Evolutionary conservation across 305 asterid genomes (phyloP).

Genomic region (Fraxinus paxiana): DNA sequence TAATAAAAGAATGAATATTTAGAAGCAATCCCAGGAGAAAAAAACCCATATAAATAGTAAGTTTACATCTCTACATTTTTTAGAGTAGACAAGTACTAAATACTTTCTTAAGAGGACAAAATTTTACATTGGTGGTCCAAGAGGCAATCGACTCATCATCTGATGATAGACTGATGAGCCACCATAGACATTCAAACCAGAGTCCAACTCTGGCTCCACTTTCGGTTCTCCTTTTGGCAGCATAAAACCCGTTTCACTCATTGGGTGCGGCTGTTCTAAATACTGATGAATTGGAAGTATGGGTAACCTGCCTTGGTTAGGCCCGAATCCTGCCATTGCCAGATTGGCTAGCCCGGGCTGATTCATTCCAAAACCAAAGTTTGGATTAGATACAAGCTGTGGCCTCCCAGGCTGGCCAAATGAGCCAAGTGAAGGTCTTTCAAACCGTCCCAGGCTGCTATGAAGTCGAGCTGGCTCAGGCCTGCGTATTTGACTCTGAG

Average conservation of each 20-base stretch:
- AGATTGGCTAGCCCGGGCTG: conserved; percentile 39
- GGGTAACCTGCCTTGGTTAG: conserved; percentile 38
- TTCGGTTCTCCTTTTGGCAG: conserved; percentile 60
- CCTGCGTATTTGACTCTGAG: conserved; percentile 40
- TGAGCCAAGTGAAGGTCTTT: conserved; percentile 43
- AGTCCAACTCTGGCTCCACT: conserved; percentile 50
- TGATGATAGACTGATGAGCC: conserved; percentile 48
- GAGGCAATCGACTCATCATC: conserved; percentile 64
- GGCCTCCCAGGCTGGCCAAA: conserved; percentile 43
- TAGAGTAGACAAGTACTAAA: background rate
- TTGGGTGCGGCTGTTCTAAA: conserved; percentile 37
- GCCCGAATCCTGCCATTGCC: conserved; percentile 42
- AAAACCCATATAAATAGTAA: background rate
- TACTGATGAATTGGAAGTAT: conserved; percentile 31
- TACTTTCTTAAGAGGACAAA: conserved; percentile 16
- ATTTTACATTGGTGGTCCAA: conserved; percentile 64
- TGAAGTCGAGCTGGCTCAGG: conserved; percentile 57
- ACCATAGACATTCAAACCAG: conserved; percentile 37
- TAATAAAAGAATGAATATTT: background rate
- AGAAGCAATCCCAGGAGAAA: background rate
- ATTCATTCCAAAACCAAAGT: conserved; percentile 50
- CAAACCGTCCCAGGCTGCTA: conserved; percentile 41
- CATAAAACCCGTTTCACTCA: conserved; percentile 41
- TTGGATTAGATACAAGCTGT: conserved; percentile 44
- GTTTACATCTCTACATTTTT: conserved; percentile 23